Conservation (phyloP, 1,139 yeast genomes). For the Sugiyamaella novakii region DNA sequence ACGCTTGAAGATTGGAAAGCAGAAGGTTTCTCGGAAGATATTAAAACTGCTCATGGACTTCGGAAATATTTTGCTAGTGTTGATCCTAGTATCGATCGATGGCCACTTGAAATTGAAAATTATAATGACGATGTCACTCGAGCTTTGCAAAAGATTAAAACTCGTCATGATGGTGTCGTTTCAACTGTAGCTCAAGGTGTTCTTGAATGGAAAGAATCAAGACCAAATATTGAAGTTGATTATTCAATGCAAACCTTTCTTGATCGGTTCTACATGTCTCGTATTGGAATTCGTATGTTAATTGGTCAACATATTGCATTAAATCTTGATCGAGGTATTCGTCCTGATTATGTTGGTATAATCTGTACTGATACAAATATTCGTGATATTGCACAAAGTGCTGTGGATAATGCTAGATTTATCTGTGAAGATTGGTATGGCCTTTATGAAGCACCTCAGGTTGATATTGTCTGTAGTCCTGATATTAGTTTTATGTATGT, state of each 20-base stretch:
- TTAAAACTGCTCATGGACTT: constrained; percentile 25
- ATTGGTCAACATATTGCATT: constrained; percentile 88
- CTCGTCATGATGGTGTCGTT: constrained; percentile 89
- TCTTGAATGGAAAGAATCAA: constrained; percentile 71
- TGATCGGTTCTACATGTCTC: constrained; percentile 81
- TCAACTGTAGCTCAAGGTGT: constrained; percentile 94
- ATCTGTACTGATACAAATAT: constrained; percentile 81
- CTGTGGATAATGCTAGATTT: constrained; percentile 82
- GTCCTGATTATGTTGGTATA: constrained; percentile 74
- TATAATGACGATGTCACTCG: constrained; percentile 71
- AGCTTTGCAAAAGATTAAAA: constrained; percentile 68
- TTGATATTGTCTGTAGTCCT: constrained; percentile 70
- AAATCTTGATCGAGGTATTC: constrained; percentile 60
- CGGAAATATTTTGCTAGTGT: constrained; percentile 65
- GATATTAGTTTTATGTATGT: constrained; percentile 81
- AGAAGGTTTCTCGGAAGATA: constrained; percentile 31
- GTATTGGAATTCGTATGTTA: constrained; percentile 86
- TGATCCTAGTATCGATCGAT: constrained; percentile 47
- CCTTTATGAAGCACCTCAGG: constrained; percentile 77
- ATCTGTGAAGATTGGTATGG: constrained; percentile 90
- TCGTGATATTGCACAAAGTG: constrained; percentile 77
- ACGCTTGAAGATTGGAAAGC: constrained; percentile 33
- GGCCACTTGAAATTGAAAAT: constrained; percentile 77
- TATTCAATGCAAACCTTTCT: constrained; percentile 73
- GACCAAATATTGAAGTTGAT: constrained; percentile 39